Conservation (phyloP, 2,329 filamentous ascomycete species). For the Fusarium avenaceum region DNA sequence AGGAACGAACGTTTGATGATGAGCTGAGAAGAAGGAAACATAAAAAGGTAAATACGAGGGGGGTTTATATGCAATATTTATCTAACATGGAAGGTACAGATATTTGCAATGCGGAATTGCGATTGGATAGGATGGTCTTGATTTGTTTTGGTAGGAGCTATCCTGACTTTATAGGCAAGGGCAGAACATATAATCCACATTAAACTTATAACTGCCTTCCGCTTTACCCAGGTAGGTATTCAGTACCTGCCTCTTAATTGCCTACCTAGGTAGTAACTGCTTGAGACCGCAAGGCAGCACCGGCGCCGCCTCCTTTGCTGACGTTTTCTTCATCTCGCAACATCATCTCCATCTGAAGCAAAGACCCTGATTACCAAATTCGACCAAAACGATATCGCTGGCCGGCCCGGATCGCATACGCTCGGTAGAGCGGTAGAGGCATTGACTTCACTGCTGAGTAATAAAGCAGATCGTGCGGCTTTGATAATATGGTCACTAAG, state of each 20-base stretch:
- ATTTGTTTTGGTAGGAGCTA: neutral
- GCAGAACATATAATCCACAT: neutral
- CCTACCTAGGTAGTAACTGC: too few relatives aligned
- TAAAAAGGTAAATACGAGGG: too few relatives aligned
- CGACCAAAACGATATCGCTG: neutral
- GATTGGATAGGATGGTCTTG: neutral
- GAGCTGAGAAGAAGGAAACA: too few relatives aligned
- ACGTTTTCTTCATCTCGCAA: neutral
- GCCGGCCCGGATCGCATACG: slow-evolving; percentile 35
- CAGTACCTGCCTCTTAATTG: too few relatives aligned
- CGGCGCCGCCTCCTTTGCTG: neutral
- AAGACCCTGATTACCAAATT: neutral
- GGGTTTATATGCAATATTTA: too few relatives aligned
- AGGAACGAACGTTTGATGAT: too few relatives aligned
- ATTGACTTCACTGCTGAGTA: slow-evolving; percentile 7
- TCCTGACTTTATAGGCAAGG: neutral
- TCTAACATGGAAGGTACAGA: too few relatives aligned
- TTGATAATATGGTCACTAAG: slow-evolving; percentile 17
- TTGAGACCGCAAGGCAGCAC: too few relatives aligned
- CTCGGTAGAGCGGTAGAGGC: slow-evolving; percentile 15
- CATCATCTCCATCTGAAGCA: neutral
- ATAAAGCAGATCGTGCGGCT: slow-evolving; percentile 8
- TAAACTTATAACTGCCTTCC: too few relatives aligned
- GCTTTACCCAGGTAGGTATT: too few relatives aligned
- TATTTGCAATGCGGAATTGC: too few relatives aligned